Conservation (phyloP, 345 rosid species). For the Citrus inodora region DNA sequence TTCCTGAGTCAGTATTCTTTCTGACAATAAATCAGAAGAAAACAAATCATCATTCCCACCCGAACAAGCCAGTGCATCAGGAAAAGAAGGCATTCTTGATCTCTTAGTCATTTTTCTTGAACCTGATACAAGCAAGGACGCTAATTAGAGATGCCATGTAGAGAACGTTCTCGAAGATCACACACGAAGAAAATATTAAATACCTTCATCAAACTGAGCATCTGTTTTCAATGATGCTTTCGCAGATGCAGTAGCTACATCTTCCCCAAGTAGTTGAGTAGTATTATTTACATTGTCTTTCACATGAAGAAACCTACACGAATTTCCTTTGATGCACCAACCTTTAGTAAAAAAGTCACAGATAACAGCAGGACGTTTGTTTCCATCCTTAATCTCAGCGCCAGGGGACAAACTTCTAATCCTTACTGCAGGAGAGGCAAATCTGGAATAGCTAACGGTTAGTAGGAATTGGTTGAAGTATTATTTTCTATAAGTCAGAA, state of each 20-base stretch:
- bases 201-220: conserved; percentile 55
- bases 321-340: conserved; percentile 76
- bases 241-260: conserved; percentile 30
- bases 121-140: conserved; percentile 39
- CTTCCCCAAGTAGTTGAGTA: conserved; percentile 27
- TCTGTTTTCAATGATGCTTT: conserved; percentile 28
- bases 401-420: conserved; percentile 37
- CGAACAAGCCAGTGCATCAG: conserved; percentile 23
- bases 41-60: conserved; percentile 24
- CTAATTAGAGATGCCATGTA: conserved; percentile 26
- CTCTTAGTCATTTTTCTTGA: conserved; percentile 23
- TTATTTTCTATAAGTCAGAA: conserved; percentile 20
- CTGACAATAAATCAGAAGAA: conserved; percentile 28
- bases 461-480: conserved; percentile 20
- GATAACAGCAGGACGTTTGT: conserved; percentile 45
- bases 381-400: conserved; percentile 28
- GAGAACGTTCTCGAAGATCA: conserved; percentile 18
- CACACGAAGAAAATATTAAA: conserved; percentile 6
- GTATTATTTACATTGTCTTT: conserved; percentile 29
- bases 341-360: conserved; percentile 80
- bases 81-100: conserved; percentile 25
- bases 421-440: conserved; percentile 32
- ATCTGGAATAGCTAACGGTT: conserved; percentile 50
- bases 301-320: conserved; percentile 75
- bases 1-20: conserved; percentile 17